Evolutionary conservation across 495 filamentous ascomycete genomes (phyloP), one percentile per base, ranked within the genome.

Genomic region (Penicillium maclennaniae): DNA sequence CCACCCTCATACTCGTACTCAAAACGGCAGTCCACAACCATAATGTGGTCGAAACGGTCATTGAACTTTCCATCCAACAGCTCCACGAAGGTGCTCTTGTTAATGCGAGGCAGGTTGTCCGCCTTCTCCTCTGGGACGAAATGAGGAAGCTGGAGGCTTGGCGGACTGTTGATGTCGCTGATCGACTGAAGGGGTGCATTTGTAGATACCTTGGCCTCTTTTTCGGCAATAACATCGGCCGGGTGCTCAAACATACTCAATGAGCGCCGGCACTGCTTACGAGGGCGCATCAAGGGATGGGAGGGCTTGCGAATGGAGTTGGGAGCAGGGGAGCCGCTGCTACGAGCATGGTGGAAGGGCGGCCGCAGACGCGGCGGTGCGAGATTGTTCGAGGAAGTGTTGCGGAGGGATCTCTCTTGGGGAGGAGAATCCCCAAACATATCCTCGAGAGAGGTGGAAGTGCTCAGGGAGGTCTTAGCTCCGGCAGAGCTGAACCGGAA

Each of bases 1-100:
- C 95, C 95, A 41, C 95, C 95, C 27, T 95, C 86, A 68, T 92
- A 99, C 71, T 99, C 95, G 68, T 97, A 99, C 70, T 97, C 95
- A 67, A 99, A 99, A 10, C 93, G 88, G 65, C 95, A 99, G 62
- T 99, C 95, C 47, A 99, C 83, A 58, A 99, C 76, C 67, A 93
- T 79, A 55, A 87, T 84, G 53, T 89, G 80, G 46, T 88, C 84
- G 61, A 85, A 97, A 2, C 79, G 60, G 15, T 83, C 77, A 51
- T 83, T 81, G 67, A 85, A 97, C 59, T 88, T 87, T 36, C 89
- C 89, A 69, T 96, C 87, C 43, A 97, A 76, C n/a, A 99, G 79
- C 12, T 88, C 81, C 45, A 95, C 72, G 65, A 97, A 79, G 16
- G 89, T 95, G 21, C 78, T 71, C 55, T 85, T 83, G 21, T 84